Evolutionary conservation across 345 rosid species (phyloP).

Genomic region (Heritiera fomes): DNA sequence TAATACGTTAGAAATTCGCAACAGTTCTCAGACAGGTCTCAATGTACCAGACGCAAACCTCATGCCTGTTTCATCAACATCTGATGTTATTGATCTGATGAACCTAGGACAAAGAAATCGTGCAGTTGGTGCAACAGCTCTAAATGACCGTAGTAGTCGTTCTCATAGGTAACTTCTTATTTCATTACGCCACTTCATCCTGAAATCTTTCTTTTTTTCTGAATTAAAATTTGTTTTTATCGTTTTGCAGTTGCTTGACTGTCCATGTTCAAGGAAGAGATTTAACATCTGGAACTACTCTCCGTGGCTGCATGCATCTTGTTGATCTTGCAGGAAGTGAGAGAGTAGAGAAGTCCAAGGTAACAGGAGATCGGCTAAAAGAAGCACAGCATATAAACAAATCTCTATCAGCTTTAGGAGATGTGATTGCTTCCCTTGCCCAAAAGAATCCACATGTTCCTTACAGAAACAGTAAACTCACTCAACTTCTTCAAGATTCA

Average conservation of each 20-base stretch:
- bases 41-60: slow-evolving; percentile 94
- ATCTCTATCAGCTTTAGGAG: slow-evolving; percentile 94
- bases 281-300: slow-evolving; percentile 70
- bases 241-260: slow-evolving; percentile 80
- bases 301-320: slow-evolving; percentile 95
- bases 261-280: slow-evolving; percentile 96
- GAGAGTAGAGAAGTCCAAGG: slow-evolving; percentile 92
- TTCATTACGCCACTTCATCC: slow-evolving; percentile 20
- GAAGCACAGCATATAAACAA: slow-evolving; percentile 92
- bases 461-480: slow-evolving; percentile 94
- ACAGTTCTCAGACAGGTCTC: slow-evolving; percentile 86
- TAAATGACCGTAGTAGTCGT: slow-evolving; percentile 98
- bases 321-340: slow-evolving; percentile 99
- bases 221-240: slow-evolving; percentile 22
- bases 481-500: slow-evolving; percentile 95
- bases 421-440: slow-evolving; percentile 96
- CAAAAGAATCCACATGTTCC: slow-evolving; percentile 97
- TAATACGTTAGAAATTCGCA: slow-evolving; percentile 85
- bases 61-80: slow-evolving; percentile 78
- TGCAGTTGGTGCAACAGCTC: slow-evolving; percentile 89
- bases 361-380: slow-evolving; percentile 85
- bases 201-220: not conserved
- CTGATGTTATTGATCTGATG: slow-evolving; percentile 89
- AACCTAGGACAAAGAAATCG: slow-evolving; percentile 88
- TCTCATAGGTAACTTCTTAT: slow-evolving; percentile 73